These are phyloP conservation scores for Pythium rhizo-oryzae DNA, from an alignment of 352 stramenopile genomes.

Conservation along the genomic window DNA sequence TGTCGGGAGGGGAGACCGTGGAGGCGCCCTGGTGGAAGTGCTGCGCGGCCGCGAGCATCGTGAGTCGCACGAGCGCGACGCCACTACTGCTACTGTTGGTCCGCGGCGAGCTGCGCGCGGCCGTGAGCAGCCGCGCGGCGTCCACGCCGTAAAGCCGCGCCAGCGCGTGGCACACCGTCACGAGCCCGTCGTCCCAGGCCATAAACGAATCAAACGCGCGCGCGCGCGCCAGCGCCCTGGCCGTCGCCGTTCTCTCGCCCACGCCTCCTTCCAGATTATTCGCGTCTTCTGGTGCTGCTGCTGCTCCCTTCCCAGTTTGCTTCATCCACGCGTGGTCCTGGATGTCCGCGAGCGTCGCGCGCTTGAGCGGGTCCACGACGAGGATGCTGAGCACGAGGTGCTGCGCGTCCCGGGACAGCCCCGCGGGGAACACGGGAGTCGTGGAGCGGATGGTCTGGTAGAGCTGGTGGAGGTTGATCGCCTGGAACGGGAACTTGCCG, in stretches of 20 bases:
- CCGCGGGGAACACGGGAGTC: slow-evolving; percentile 20
- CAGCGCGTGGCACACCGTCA: slow-evolving; percentile 28
- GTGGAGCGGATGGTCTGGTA: slow-evolving; percentile 40
- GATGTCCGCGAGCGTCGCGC: slow-evolving; percentile 40
- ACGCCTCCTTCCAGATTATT: no score
- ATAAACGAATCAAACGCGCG: slow-evolving; percentile 23
- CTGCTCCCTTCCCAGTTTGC: not conserved
- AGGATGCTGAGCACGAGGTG: slow-evolving; percentile 50
- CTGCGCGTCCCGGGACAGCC: slow-evolving; percentile 44
- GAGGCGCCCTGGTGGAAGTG: slow-evolving; percentile 4
- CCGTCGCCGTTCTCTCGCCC: not conserved
- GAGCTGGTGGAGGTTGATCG: slow-evolving; percentile 46
- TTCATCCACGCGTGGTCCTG: slow-evolving; percentile 44
- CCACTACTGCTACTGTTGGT: not conserved
- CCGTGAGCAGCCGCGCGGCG: not conserved
- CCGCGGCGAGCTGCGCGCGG: not conserved
- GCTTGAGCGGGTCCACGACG: slow-evolving; percentile 41
- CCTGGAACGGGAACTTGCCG: slow-evolving; percentile 85
- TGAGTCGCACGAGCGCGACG: slow-evolving; percentile 29
- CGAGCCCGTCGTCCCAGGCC: slow-evolving; percentile 23
- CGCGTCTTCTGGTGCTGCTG: no score
- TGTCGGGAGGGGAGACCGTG: no score
- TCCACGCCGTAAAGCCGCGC: slow-evolving; percentile 27
- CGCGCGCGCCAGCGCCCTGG: not conserved
- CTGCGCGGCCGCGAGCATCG: slow-evolving; percentile 22